These are phyloP conservation scores for Hyaloscypha finlandica DNA, from an alignment of 495 filamentous ascomycete genomes.

Conservation along the genomic window DNA sequence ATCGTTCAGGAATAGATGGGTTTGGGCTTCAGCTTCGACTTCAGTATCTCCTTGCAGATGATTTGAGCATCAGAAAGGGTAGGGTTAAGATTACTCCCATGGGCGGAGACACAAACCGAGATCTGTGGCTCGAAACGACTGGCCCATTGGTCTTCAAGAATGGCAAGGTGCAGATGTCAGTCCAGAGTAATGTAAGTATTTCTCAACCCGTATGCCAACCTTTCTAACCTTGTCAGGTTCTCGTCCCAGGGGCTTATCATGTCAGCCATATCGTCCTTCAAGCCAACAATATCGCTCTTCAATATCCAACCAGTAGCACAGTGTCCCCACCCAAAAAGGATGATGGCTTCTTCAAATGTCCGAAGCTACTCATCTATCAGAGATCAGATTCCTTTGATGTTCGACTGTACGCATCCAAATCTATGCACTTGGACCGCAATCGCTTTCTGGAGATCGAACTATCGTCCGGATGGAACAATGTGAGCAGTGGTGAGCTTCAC, in stretches of 20 bases:
- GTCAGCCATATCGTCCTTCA: conserved; percentile 72
- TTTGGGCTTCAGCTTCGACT: conserved; percentile 73
- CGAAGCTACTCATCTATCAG: conserved; percentile 49
- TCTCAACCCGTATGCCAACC: neutral
- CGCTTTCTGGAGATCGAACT: conserved; percentile 75
- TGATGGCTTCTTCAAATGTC: conserved; percentile 42
- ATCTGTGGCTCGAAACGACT: conserved; percentile 64
- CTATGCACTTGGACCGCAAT: conserved; percentile 75
- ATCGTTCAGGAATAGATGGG: conserved; percentile 73
- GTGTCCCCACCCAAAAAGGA: conserved; percentile 44
- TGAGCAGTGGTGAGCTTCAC: conserved; percentile 67
- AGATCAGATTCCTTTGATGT: conserved; percentile 50
- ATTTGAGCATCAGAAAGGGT: conserved; percentile 65
- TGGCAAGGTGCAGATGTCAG: conserved; percentile 53
- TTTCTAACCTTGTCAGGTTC: conserved; percentile 38
- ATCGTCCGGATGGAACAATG: conserved; percentile 73
- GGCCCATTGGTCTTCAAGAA: conserved; percentile 47
- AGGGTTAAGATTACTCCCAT: conserved; percentile 63
- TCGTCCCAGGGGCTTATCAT: conserved; percentile 73
- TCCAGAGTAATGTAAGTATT: conserved; percentile 51
- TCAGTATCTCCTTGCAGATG: conserved; percentile 70
- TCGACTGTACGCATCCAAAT: conserved; percentile 46
- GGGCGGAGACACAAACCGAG: conserved; percentile 49
- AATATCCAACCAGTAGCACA: conserved; percentile 54
- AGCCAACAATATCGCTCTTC: conserved; percentile 68